Evolutionary conservation across 2,329 filamentous ascomycete genomes (phyloP).

Genomic region (Trichoderma breve): DNA sequence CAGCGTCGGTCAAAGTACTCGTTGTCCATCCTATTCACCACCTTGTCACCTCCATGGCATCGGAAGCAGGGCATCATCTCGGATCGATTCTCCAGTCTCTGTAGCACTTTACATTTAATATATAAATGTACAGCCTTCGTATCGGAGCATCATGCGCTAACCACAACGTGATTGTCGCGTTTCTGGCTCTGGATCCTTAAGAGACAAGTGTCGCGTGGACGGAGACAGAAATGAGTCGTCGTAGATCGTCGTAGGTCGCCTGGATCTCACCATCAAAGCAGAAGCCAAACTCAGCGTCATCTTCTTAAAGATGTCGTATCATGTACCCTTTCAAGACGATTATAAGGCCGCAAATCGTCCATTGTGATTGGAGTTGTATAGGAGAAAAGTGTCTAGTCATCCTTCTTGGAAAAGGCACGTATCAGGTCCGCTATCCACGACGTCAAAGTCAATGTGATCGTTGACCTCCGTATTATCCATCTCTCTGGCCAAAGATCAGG

Average conservation of each 20-base stretch:
- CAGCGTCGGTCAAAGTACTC: too few relatives aligned
- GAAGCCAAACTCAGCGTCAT: neutral
- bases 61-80: too few relatives aligned
- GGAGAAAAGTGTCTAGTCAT: constrained; percentile 36
- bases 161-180: too few relatives aligned
- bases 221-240: too few relatives aligned
- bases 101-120: too few relatives aligned
- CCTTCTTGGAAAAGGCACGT: constrained; percentile 15
- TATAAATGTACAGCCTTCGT: too few relatives aligned
- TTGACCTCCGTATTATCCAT: constrained; percentile 10
- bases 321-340: neutral
- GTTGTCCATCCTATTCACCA: too few relatives aligned
- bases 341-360: constrained; percentile 7
- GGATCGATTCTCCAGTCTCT: too few relatives aligned
- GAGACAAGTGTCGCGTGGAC: too few relatives aligned
- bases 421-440: constrained; percentile 37
- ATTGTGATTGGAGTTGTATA: constrained; percentile 35
- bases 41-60: too few relatives aligned
- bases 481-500: constrained; percentile 33
- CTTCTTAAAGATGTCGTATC: neutral
- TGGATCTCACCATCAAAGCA: neutral
- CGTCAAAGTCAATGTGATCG: constrained; percentile 31
- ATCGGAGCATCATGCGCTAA: too few relatives aligned
- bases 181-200: too few relatives aligned
- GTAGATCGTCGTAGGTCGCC: neutral